Conservation (phyloP, 495 filamentous ascomycete species). For the Acidiella bohemica region DNA sequence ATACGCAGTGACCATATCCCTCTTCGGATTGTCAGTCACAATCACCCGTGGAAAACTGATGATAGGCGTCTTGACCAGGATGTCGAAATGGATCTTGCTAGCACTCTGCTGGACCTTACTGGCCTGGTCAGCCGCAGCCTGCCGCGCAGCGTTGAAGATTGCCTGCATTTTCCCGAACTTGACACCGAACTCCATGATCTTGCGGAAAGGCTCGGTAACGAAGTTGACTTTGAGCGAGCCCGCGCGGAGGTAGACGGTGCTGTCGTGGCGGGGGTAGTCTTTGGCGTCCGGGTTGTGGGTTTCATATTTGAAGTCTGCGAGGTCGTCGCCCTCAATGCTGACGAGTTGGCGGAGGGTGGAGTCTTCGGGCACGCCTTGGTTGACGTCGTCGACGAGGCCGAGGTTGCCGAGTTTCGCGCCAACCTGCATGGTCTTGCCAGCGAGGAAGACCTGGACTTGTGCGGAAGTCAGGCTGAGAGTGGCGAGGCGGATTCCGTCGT, state of each 20-base stretch:
- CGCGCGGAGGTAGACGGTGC: slow-evolving; percentile 72
- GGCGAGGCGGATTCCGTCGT: slow-evolving; percentile 88
- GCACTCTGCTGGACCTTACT: slow-evolving; percentile 82
- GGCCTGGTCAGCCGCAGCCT: slow-evolving; percentile 88
- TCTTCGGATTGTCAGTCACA: slow-evolving; percentile 42
- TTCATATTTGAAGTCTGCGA: slow-evolving; percentile 96
- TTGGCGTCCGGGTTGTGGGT: slow-evolving; percentile 70
- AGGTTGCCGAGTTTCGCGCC: slow-evolving; percentile 77
- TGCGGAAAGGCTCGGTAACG: slow-evolving; percentile 89
- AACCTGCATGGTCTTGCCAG: slow-evolving; percentile 71
- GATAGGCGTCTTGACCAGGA: slow-evolving; percentile 86
- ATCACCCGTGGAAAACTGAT: slow-evolving; percentile 77
- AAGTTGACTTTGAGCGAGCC: slow-evolving; percentile 96
- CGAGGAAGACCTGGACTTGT: slow-evolving; percentile 77
- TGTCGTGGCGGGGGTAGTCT: slow-evolving; percentile 87
- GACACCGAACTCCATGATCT: slow-evolving; percentile 93
- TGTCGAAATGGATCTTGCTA: slow-evolving; percentile 81
- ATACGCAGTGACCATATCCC: slow-evolving; percentile 81
- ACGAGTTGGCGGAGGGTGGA: slow-evolving; percentile 78
- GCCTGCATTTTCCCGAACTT: slow-evolving; percentile 99
- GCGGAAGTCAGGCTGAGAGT: slow-evolving; percentile 85
- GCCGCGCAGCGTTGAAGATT: slow-evolving; percentile 91
- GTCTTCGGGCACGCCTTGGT: slow-evolving; percentile 67
- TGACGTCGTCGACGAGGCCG: slow-evolving; percentile 83
- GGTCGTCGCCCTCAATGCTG: slow-evolving; percentile 85